A percentile compares a stretch with the other conserved stretches of the same genome.
Evolutionary conservation across 192 early-diverging fungal species (phyloP).

Genomic region (Coemansia asiatica): DNA sequence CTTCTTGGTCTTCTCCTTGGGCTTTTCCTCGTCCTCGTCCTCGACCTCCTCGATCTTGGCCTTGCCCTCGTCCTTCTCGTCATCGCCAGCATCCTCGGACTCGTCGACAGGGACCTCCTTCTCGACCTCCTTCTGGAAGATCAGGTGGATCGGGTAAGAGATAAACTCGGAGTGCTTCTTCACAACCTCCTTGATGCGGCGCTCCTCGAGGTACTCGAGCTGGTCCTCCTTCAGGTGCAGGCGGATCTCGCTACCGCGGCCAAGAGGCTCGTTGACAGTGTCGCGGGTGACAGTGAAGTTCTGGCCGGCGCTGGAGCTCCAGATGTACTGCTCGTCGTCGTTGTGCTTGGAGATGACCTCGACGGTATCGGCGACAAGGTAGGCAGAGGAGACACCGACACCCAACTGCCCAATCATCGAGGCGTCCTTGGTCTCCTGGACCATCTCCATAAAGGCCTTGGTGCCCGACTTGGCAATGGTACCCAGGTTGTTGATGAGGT

Average conservation of each 20-base stretch:
- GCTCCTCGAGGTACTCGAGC: conserved; percentile 97
- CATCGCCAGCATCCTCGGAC: conserved; percentile 68
- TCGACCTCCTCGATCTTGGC: conserved; percentile 70
- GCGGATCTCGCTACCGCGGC: conserved; percentile 93
- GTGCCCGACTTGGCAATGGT: conserved; percentile 99
- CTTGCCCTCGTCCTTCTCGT: conserved; percentile 75
- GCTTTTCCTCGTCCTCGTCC: conserved; percentile 75
- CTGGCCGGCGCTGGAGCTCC: conserved; percentile 89
- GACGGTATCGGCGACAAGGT: conserved; percentile 98
- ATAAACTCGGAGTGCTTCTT: conserved; percentile 99
- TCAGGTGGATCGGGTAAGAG: conserved; percentile 95
- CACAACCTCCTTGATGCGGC: conserved; percentile 98
- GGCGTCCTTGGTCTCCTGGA: conserved; percentile 92
- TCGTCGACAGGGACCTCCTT: conserved; percentile 97
- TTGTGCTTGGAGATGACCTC: conserved; percentile 93
- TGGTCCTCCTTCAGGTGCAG: conserved; percentile 99
- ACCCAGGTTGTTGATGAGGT: conserved; percentile 77
- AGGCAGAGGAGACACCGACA: conserved; percentile 99
- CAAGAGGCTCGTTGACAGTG: conserved; percentile 84
- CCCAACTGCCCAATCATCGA: conserved; percentile 99
- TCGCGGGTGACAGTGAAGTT: conserved; percentile 94
- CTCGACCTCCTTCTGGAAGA: conserved; percentile 95
- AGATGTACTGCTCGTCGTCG: conserved; percentile 90
- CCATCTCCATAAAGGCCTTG: conserved; percentile 99
- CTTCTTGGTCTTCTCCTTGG: conserved; percentile 74